These are phyloP conservation scores for Arthroderma sp. DNA, from an alignment of 2,329 filamentous ascomycete genomes.

Conservation along the genomic window DNA sequence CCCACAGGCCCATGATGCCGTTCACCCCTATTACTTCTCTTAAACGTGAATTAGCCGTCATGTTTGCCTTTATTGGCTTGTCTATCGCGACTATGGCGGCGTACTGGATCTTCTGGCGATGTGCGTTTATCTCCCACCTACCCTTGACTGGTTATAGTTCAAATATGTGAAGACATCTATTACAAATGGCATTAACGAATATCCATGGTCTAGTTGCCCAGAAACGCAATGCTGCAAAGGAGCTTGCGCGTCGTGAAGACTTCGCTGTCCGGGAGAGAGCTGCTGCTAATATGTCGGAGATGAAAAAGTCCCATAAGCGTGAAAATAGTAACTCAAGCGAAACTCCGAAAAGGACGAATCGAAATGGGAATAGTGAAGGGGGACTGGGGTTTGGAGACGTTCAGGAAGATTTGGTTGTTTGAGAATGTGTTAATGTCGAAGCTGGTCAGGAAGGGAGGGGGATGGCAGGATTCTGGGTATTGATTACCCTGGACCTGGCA, in stretches of 20 bases:
- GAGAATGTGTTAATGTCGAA: not conserved
- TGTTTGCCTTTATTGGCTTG: constrained; percentile 29
- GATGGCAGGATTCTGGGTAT: not conserved
- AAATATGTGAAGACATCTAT: too few relatives aligned
- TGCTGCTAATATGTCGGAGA: not conserved
- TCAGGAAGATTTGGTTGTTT: constrained; percentile 13
- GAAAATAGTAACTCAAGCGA: constrained; percentile 1
- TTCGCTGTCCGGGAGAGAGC: constrained; percentile 13
- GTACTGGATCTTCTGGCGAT: constrained; percentile 27
- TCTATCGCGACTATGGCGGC: constrained; percentile 24
- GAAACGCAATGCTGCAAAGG: constrained; percentile 19
- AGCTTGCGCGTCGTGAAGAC: constrained; percentile 24
- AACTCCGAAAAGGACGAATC: constrained; percentile 1
- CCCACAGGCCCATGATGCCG: constrained; percentile 13
- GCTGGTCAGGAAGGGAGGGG: not conserved
- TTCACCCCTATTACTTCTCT: constrained; percentile 24
- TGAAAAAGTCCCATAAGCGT: constrained; percentile 9
- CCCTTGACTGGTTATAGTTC: not conserved
- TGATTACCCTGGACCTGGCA: not conserved
- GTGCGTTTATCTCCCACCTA: constrained; percentile 16
- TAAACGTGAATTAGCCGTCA: constrained; percentile 28
- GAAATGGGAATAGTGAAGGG: constrained; percentile 11
- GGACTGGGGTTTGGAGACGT: constrained; percentile 11
- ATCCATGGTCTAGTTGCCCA: constrained; percentile 15
- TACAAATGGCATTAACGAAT: not conserved